Evolutionary conservation across 2,329 filamentous ascomycete genomes (phyloP), one percentile per base, ranked within the genome.

Genomic region (Hysterium pulicare): DNA sequence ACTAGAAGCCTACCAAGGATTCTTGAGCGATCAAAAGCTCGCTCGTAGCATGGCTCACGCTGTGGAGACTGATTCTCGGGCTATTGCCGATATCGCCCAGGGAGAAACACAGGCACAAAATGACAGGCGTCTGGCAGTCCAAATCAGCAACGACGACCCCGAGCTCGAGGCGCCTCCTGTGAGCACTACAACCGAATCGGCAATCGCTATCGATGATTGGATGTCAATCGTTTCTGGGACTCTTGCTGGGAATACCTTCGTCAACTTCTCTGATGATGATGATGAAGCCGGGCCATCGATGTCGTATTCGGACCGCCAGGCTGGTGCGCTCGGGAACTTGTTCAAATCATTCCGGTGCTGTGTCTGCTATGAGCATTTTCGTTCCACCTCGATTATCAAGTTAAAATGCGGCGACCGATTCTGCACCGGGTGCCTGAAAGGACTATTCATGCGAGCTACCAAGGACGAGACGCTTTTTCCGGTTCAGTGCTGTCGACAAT

Each of bases 11-110:
- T 40, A 57, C 33, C 21, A 26, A 3, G 31, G 40, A 0, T 55
- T 56, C 32, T 35, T 58, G 15, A 28, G 22, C 1, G 57, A 62
- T 20, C 38, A 35, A 4, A 50, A 53, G 19, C 38, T 59, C 3
- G 55, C 55, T 21, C 50, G 47, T 2, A 61, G 58, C 20, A 54
- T 61, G 16, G n/a, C n/a, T n/a, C n/a, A n/a, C n/a, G n/a, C n/a
- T n/a, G 55, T 61, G 1, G 17, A 60, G 30, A 20, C 51, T 2
- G 57, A 61, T 40, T 47, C 31, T 3, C n/a, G 15, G 3, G 10
- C 32, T 8, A 57, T 62, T 21, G 48, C 10, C 0, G 45, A 57
- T 0, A 5, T 53, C 5, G 41, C 44, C n/a, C 22, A 32, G 15
- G 32, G 40, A 16, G 53, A 58, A 11, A 26, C 26, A 13, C 50